These are phyloP conservation scores for Moesziomyces antarcticus DNA, from an alignment of 1,284 basidiomycete species.

Conservation along the genomic window DNA sequence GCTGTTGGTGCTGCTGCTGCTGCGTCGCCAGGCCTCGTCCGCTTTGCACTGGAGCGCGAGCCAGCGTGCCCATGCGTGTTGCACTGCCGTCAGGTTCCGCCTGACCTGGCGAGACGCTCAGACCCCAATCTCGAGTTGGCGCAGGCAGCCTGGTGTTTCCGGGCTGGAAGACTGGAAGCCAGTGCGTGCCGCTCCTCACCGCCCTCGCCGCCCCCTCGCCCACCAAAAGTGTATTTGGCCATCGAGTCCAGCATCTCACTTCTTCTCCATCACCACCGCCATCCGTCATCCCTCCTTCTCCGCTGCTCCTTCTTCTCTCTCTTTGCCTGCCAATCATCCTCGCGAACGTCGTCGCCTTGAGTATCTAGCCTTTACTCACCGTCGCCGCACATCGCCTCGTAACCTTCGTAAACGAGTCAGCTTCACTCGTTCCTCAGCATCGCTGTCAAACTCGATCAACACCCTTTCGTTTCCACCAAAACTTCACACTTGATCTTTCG, in stretches of 20 bases:
- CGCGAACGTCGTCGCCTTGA: constrained; percentile 28
- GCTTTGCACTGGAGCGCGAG: too few species aligned
- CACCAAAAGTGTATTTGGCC: too few species aligned
- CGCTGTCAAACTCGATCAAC: constrained; percentile 6
- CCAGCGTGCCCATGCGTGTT: too few species aligned
- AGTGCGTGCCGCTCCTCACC: too few species aligned
- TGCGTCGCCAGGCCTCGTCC: not conserved
- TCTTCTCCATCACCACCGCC: constrained; percentile 23
- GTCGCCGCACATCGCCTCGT: constrained; percentile 30
- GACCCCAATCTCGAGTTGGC: too few species aligned
- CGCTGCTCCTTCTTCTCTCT: constrained; percentile 10
- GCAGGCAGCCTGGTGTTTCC: too few species aligned
- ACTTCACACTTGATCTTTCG: constrained; percentile 18
- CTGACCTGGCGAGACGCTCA: too few species aligned
- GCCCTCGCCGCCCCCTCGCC: too few species aligned
- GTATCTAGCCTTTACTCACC: constrained; percentile 54
- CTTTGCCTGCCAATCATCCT: constrained; percentile 18
- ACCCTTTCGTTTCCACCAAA: not conserved
- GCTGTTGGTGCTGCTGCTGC: too few species aligned
- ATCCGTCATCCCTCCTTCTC: not conserved
- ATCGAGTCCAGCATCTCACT: not conserved
- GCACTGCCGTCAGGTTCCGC: too few species aligned
- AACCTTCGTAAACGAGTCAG: not conserved
- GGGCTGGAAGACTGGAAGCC: too few species aligned
- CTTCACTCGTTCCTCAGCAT: constrained; percentile 1